Percentiles rank a stretch among this genome's conserved stretches.
These are phyloP conservation scores for Linnemannia elongata DNA, from an alignment of 192 early-diverging fungal genomes.

Conservation along the genomic window DNA sequence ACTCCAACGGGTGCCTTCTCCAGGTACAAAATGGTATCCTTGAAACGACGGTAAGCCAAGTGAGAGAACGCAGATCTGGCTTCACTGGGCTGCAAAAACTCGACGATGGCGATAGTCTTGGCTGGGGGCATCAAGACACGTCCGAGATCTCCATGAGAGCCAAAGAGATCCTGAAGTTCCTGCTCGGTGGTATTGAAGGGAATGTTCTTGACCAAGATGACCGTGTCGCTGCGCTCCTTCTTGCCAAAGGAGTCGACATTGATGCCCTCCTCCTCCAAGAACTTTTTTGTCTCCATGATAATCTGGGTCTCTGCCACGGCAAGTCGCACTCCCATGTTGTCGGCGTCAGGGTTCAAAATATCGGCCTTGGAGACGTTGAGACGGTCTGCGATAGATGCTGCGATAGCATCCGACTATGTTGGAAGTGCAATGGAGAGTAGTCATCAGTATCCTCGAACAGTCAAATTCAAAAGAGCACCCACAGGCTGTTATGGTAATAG, in stretches of 20 bases:
- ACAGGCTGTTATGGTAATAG: neutral
- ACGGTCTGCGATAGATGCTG: slow-evolving; percentile 95
- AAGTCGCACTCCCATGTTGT: slow-evolving; percentile 93
- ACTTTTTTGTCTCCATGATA: slow-evolving; percentile 94
- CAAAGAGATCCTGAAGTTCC: slow-evolving; percentile 87
- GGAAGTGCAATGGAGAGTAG: neutral
- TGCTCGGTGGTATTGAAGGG: slow-evolving; percentile 85
- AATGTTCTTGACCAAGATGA: slow-evolving; percentile 97
- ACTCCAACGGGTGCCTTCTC: slow-evolving; percentile 92
- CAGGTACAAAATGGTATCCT: slow-evolving; percentile 91
- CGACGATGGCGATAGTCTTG: slow-evolving; percentile 93
- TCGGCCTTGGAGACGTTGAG: slow-evolving; percentile 93
- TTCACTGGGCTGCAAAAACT: slow-evolving; percentile 92
- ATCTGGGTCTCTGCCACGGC: slow-evolving; percentile 99
- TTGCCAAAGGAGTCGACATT: slow-evolving; percentile 82
- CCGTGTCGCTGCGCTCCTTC: slow-evolving; percentile 87
- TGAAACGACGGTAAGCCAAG: slow-evolving; percentile 93
- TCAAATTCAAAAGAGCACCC: neutral
- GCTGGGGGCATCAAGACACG: slow-evolving; percentile 93
- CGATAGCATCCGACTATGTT: slow-evolving; percentile 86
- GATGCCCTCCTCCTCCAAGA: slow-evolving; percentile 81
- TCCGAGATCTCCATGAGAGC: slow-evolving; percentile 89
- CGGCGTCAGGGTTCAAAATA: slow-evolving; percentile 86
- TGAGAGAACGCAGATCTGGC: slow-evolving; percentile 89
- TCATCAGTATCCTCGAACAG: neutral